Conservation (phyloP, 2,329 filamentous ascomycete genomes). For the Xylariaceae sp. region DNA sequence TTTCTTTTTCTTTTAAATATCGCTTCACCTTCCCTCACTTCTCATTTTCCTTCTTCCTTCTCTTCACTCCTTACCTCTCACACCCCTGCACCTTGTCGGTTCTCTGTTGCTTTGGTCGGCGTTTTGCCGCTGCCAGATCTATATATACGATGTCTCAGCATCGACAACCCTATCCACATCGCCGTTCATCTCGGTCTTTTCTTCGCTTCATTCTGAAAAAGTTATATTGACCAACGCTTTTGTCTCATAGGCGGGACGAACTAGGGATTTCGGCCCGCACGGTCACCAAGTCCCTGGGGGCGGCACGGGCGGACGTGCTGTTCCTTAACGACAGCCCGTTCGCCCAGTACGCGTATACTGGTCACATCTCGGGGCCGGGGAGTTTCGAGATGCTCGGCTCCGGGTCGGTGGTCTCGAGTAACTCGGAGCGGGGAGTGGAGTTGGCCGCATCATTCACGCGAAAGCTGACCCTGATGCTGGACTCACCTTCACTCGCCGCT, state of each 20-base stretch:
- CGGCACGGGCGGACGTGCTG: constrained; percentile 12
- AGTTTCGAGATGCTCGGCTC: constrained; percentile 16
- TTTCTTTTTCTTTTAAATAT: not conserved
- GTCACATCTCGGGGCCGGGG: constrained; percentile 7
- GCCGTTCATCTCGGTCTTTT: not conserved
- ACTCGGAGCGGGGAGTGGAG: not conserved
- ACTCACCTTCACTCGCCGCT: constrained; percentile 9
- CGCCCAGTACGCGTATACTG: constrained; percentile 8
- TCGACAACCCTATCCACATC: too few relatives aligned
- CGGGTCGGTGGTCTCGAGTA: constrained; percentile 1
- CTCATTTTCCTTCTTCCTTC: not conserved
- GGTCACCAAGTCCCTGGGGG: constrained; percentile 4
- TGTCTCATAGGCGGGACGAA: constrained; percentile 3
- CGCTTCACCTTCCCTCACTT: not conserved
- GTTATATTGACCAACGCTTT: not conserved
- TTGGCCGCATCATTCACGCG: constrained; percentile 13
- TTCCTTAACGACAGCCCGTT: constrained; percentile 18
- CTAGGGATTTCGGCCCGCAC: constrained; percentile 10
- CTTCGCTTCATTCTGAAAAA: not conserved
- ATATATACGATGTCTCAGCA: not conserved
- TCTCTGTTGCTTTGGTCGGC: not conserved
- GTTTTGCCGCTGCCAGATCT: not conserved
- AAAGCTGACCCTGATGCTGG: constrained; percentile 10
- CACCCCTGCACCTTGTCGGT: not conserved
- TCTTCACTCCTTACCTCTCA: not conserved